These are phyloP conservation scores for Bipolaris cookei DNA, from an alignment of 2,329 filamentous ascomycete genomes.

Conservation along the genomic window DNA sequence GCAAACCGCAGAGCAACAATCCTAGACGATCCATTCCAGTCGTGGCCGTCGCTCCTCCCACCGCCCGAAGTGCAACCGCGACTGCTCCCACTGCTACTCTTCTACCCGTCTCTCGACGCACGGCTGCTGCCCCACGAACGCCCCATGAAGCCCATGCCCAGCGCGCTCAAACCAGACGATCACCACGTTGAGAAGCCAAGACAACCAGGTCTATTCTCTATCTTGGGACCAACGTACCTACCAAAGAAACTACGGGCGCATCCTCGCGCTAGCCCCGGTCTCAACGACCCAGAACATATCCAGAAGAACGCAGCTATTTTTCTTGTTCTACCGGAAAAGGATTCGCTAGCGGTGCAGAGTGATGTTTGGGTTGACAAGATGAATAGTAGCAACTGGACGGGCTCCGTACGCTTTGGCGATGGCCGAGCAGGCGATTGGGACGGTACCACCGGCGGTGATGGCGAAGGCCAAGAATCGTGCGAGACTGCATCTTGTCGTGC, in stretches of 20 bases:
- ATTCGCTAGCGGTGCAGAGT: slow-evolving; percentile 51
- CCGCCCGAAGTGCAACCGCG: slow-evolving; percentile 41
- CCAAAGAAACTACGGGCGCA: slow-evolving; percentile 47
- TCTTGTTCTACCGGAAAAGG: slow-evolving; percentile 52
- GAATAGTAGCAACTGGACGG: slow-evolving; percentile 40
- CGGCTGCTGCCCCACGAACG: slow-evolving; percentile 52
- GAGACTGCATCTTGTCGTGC: slow-evolving; percentile 13
- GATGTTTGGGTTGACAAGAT: slow-evolving; percentile 53
- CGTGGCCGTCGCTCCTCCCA: slow-evolving; percentile 50
- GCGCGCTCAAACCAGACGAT: slow-evolving; percentile 42
- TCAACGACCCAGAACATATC: slow-evolving; percentile 43
- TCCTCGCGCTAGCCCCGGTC: slow-evolving; percentile 51
- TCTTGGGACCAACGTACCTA: slow-evolving; percentile 53
- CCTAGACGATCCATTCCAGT: slow-evolving; percentile 38
- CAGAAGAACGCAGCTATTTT: slow-evolving; percentile 50
- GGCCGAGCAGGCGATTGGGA: slow-evolving; percentile 42
- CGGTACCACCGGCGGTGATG: slow-evolving; percentile 12
- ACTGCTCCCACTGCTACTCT: slow-evolving; percentile 51
- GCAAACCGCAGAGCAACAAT: slow-evolving; percentile 38
- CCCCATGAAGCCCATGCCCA: slow-evolving; percentile 45
- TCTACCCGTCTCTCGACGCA: slow-evolving; percentile 53
- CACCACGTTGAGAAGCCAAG: slow-evolving; percentile 37
- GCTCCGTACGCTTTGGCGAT: slow-evolving; percentile 46
- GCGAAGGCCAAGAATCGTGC: slow-evolving; percentile 24
- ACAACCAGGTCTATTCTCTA: slow-evolving; percentile 47